A percentile compares a stretch with the other conserved stretches of the same genome.
These are phyloP conservation scores for Aspergillus tubingensis DNA, from an alignment of 2,329 filamentous ascomycete species.

Conservation along the genomic window DNA sequence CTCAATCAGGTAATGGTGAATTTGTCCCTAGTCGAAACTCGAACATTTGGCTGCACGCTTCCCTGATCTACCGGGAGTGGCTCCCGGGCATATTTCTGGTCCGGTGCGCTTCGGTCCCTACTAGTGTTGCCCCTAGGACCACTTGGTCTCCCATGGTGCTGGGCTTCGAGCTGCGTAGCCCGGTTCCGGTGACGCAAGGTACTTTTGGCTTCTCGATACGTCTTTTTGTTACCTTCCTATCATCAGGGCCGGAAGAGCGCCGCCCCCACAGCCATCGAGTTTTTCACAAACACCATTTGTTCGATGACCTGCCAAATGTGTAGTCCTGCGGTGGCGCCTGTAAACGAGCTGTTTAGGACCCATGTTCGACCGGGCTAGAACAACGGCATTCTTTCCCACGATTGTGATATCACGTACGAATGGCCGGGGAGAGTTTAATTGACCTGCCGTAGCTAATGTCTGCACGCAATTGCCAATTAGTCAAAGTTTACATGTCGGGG, in stretches of 20 bases:
- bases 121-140: constrained; percentile 14
- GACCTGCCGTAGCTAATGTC: background rate
- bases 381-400: constrained; percentile 13
- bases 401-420: constrained; percentile 9
- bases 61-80: constrained; percentile 25
- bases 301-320: constrained; percentile 5
- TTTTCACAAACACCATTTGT: background rate
- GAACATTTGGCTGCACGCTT: constrained; percentile 17
- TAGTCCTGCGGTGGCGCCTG: constrained; percentile 5
- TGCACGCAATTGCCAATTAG: background rate
- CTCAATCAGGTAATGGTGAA: constrained; percentile 12
- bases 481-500: background rate
- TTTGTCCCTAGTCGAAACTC: constrained; percentile 14
- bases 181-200: constrained; percentile 14
- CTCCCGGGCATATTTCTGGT: constrained; percentile 20
- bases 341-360: constrained; percentile 7
- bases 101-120: constrained; percentile 14
- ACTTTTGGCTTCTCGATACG: constrained; percentile 24
- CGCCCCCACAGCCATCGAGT: constrained; percentile 6
- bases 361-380: constrained; percentile 10
- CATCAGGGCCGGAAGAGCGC: background rate
- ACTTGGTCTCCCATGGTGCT: constrained; percentile 12
- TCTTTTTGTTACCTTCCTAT: constrained; percentile 18
- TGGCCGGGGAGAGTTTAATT: background rate
- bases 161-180: constrained; percentile 5